Percentiles rank a stretch among this genome's conserved stretches.
phyloP scores from a whole-genome alignment of 192 early-diverging fungal genomes.

The Backusella westeae region DNA sequence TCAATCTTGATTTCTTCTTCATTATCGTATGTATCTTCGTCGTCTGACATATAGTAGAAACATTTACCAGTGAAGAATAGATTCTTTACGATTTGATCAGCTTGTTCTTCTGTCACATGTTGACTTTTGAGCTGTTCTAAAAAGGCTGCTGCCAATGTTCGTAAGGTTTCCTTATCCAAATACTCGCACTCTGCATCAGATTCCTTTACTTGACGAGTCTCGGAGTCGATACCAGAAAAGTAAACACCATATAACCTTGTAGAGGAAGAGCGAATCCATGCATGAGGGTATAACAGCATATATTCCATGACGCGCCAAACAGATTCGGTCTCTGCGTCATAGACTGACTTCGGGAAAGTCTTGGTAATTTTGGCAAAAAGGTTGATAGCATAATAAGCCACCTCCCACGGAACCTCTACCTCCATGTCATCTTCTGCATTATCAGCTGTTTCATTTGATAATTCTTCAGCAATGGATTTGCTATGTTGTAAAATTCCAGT shows the following conservation, averaged over 20 bases:
- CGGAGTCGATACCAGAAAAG: constrained; percentile 70
- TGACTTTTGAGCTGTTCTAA: constrained; percentile 65
- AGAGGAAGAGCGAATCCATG: constrained; percentile 80
- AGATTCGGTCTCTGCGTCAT: constrained; percentile 43
- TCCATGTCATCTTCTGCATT: constrained; percentile 57
- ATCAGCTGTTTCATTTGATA: constrained; percentile 38
- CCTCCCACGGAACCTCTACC: constrained; percentile 78
- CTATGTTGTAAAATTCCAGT: constrained; percentile 46
- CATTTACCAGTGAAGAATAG: constrained; percentile 87
- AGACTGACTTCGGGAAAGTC: constrained; percentile 48
- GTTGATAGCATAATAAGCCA: constrained; percentile 78
- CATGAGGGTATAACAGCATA: constrained; percentile 83
- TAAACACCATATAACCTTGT: constrained; percentile 75
- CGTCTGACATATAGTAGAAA: constrained; percentile 48
- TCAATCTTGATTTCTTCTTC: constrained; percentile 43
- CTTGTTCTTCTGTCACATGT: constrained; percentile 72
- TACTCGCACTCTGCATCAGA: constrained; percentile 30
- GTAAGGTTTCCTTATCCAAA: constrained; percentile 44
- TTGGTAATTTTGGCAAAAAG: constrained; percentile 72
- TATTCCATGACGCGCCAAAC: constrained; percentile 70
- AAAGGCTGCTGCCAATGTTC: constrained; percentile 50
- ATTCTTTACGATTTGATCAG: constrained; percentile 91
- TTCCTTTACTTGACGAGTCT: constrained; percentile 25
- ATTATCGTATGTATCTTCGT: constrained; percentile 30
- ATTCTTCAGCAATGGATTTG: constrained; percentile 5